A percentile compares a stretch with the other conserved stretches of the same genome.
Conservation (phyloP, 345 rosid genomes). For the Atalantia buxifolia region DNA sequence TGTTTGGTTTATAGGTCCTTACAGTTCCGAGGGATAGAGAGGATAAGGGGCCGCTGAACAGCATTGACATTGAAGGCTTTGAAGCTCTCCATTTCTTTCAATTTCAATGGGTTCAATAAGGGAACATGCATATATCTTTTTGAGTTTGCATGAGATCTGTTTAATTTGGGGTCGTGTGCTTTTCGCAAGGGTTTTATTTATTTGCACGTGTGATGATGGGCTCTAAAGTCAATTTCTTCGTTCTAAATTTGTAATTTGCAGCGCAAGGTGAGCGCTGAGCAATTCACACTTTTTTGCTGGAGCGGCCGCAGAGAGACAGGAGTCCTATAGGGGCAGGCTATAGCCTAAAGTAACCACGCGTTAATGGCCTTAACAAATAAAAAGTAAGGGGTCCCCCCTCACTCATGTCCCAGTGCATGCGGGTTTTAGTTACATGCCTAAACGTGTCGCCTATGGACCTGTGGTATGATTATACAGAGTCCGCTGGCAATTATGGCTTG, state of each 20-base stretch:
- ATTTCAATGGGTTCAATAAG: background rate
- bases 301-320: too few relatives aligned
- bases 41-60: background rate
- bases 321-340: too few relatives aligned
- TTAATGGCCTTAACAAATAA: background rate
- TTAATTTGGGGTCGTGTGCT: conserved; percentile 35
- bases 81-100: conserved; percentile 7
- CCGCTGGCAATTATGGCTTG: background rate
- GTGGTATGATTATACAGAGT: background rate
- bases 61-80: too few relatives aligned
- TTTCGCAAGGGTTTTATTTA: background rate
- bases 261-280: background rate
- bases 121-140: conserved; percentile 18
- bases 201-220: conserved; percentile 35
- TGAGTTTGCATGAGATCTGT: conserved; percentile 20
- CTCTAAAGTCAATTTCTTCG: conserved; percentile 9
- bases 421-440: background rate
- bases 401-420: background rate
- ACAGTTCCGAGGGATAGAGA: background rate
- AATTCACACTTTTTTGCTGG: background rate
- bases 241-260: background rate
- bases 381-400: background rate
- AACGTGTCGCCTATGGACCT: background rate
- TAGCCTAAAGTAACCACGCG: background rate
- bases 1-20: background rate